phyloP scores from a whole-genome alignment of 169 alveolate genomes.

The Besnoitia besnoiti region DNA sequence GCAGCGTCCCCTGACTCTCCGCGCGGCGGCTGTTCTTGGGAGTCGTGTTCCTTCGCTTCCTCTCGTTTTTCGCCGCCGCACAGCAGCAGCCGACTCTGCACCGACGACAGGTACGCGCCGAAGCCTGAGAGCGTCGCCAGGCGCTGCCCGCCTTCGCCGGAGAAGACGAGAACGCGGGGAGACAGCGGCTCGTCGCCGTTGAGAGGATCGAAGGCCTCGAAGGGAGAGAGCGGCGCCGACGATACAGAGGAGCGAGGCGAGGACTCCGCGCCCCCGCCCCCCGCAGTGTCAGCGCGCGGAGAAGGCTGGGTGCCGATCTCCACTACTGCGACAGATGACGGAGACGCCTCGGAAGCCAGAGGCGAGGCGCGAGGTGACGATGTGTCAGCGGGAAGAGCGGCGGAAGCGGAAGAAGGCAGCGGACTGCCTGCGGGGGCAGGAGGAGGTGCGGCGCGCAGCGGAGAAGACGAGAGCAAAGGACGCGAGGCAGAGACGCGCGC shows the following conservation, averaged over 20 bases:
- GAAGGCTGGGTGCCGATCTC: no score
- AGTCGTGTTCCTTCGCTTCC: neutral
- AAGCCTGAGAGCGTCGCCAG: neutral
- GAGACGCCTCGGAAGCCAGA: neutral
- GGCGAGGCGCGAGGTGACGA: neutral
- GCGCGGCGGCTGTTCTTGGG: neutral
- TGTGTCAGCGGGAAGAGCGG: neutral
- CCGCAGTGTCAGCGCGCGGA: neutral
- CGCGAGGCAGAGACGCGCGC: neutral
- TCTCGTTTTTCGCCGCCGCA: neutral
- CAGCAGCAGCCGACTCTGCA: neutral
- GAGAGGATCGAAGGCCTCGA: constrained; percentile 61
- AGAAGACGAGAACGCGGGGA: constrained; percentile 48
- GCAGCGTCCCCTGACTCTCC: neutral
- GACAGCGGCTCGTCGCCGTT: constrained; percentile 65
- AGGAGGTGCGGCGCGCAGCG: neutral
- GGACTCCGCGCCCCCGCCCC: neutral
- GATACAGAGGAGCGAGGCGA: neutral
- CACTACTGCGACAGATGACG: neutral
- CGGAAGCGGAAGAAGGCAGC: neutral
- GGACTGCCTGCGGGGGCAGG: neutral
- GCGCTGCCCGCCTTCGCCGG: constrained; percentile 33
- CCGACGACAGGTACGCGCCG: neutral
- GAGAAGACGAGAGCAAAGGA: neutral
- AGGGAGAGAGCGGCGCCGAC: constrained; percentile 61